These are phyloP conservation scores for Scutellaria baicalensis DNA, from an alignment of 257 asterid genomes.

Conservation along the genomic window DNA sequence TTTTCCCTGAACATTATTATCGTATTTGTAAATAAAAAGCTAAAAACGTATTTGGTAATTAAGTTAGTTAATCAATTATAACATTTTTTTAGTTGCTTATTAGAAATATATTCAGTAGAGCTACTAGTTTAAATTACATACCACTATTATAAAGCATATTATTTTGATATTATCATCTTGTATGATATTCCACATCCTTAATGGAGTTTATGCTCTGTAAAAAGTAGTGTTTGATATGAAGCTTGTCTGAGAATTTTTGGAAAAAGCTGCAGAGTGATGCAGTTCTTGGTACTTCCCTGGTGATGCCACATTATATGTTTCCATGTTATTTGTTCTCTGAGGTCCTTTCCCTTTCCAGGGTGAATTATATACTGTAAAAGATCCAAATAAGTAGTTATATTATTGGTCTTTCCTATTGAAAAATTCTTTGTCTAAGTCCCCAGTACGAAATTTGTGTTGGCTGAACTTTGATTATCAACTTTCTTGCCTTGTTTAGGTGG, in stretches of 20 bases:
- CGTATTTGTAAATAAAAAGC: too few species aligned
- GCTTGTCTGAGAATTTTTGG: not conserved
- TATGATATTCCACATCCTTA: too few species aligned
- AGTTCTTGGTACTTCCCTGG: not conserved
- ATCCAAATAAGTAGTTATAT: too few species aligned
- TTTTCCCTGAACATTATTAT: too few species aligned
- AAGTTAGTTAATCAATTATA: not conserved
- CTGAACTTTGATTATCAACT: not conserved
- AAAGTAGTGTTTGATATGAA: not conserved
- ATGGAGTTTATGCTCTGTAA: not conserved
- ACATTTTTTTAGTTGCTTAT: not conserved
- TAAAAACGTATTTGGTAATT: too few species aligned
- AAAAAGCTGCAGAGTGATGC: not conserved
- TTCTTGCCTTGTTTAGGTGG: constrained; percentile 45
- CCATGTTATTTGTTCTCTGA: too few species aligned
- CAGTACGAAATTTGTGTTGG: not conserved
- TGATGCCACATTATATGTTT: not conserved
- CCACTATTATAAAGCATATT: not conserved
- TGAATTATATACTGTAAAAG: too few species aligned
- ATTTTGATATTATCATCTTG: not conserved
- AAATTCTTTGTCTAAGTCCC: not conserved
- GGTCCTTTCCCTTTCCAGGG: too few species aligned
- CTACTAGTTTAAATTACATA: not conserved
- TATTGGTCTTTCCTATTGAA: too few species aligned
- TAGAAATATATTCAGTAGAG: too few species aligned